Evolutionary conservation across 1,284 basidiomycete species (phyloP).

Genomic region (Austroboletus olivaceoglutinosus): DNA sequence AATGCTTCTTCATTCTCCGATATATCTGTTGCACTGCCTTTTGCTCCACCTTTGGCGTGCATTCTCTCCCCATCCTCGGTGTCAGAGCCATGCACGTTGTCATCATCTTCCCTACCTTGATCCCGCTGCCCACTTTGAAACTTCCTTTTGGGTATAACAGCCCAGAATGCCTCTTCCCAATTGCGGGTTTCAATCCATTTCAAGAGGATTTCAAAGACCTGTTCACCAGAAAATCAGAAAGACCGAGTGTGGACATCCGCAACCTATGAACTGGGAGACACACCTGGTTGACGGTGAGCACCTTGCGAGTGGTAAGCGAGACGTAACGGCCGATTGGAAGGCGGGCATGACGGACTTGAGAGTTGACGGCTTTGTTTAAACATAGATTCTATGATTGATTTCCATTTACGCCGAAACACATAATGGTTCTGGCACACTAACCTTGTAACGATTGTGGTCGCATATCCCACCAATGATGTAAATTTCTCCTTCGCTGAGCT

Average conservation of each 20-base stretch:
- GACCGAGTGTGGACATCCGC: not conserved
- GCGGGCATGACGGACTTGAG: conserved; percentile 81
- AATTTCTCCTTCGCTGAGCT: conserved; percentile 79
- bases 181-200: conserved; percentile 82
- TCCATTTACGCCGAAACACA: conserved; percentile 1
- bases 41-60: not conserved
- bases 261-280: conserved; percentile 11
- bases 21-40: not conserved
- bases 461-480: conserved; percentile 97
- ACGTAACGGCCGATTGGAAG: conserved; percentile 92
- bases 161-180: conserved; percentile 82
- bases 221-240: not conserved
- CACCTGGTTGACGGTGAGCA: conserved; percentile 93
- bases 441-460: conserved; percentile 97
- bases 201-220: conserved; percentile 86
- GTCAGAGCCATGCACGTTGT: not conserved
- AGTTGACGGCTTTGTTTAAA: conserved; percentile 76
- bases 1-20: not conserved
- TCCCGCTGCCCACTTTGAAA: conserved; percentile 40
- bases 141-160: conserved; percentile 89
- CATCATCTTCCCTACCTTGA: not conserved
- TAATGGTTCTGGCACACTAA: conserved; percentile 5
- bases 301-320: conserved; percentile 84
- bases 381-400: conserved; percentile 70
- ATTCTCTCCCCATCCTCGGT: not conserved